Evolutionary conservation across 192 early-diverging fungal genomes (phyloP).

Genomic region (Pecoramyces ruminantium): DNA sequence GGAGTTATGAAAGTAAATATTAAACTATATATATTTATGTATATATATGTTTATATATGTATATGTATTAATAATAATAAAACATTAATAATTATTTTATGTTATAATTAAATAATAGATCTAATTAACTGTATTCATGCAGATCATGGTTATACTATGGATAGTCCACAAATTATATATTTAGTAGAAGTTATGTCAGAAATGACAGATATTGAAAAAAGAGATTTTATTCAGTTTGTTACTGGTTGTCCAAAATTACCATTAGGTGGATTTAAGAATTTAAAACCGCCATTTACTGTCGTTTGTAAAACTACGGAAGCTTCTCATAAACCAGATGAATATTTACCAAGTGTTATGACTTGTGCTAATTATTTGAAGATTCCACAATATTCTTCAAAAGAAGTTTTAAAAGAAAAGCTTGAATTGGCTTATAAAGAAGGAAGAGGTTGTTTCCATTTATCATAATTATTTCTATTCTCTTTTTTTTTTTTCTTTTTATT

Average conservation of each 20-base stretch:
- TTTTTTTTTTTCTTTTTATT: background rate
- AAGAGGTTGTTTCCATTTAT: slow-evolving; percentile 30
- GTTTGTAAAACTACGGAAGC: slow-evolving; percentile 44
- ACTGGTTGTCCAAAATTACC: slow-evolving; percentile 84
- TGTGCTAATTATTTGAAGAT: slow-evolving; percentile 90
- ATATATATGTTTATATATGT: too few relatives aligned
- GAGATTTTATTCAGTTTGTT: slow-evolving; percentile 65
- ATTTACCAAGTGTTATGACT: slow-evolving; percentile 88
- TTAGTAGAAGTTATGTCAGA: slow-evolving; percentile 51
- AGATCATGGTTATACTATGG: slow-evolving; percentile 66
- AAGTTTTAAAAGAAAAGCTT: slow-evolving; percentile 44
- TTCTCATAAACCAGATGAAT: slow-evolving; percentile 37
- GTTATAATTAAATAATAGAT: too few relatives aligned
- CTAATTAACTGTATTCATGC: too few relatives aligned
- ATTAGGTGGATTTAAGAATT: slow-evolving; percentile 69
- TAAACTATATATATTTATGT: too few relatives aligned
- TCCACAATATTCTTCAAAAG: slow-evolving; percentile 56
- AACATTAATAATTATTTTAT: too few relatives aligned
- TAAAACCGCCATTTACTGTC: slow-evolving; percentile 67
- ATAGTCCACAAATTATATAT: slow-evolving; percentile 45
- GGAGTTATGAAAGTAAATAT: slow-evolving; percentile 47
- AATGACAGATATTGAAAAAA: slow-evolving; percentile 36
- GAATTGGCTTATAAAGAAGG: slow-evolving; percentile 63
- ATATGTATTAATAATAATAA: too few relatives aligned
- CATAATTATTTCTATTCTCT: background rate